phyloP scores from a whole-genome alignment of 2,329 filamentous ascomycete species.

The Pestalotiopsis sp. region DNA sequence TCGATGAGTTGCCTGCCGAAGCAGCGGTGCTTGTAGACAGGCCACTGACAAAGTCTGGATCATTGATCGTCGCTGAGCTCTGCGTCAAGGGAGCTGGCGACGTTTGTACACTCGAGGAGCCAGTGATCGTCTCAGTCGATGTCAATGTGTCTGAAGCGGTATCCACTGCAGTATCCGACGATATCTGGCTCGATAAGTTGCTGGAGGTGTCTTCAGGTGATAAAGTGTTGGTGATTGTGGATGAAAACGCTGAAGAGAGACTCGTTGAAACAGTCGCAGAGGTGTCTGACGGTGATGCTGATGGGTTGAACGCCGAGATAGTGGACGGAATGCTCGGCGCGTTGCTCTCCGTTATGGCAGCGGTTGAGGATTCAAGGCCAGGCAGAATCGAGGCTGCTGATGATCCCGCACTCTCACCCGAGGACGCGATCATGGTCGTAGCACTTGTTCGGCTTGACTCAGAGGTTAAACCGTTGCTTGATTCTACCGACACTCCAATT shows the following conservation, averaged over 20 bases:
- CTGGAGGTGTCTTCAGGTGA: too few species aligned
- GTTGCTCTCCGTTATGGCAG: neutral
- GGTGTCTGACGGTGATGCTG: too few species aligned
- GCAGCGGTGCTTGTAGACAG: neutral
- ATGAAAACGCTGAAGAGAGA: too few species aligned
- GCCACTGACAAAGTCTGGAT: neutral
- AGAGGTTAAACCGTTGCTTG: neutral
- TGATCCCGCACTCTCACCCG: neutral
- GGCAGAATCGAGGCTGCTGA: neutral
- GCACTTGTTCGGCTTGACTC: neutral
- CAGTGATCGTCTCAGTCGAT: neutral
- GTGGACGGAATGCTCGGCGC: neutral
- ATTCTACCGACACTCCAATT: neutral
- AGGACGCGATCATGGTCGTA: neutral
- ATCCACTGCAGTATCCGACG: too few species aligned
- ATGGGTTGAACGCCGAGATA: too few species aligned
- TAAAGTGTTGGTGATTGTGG: too few species aligned
- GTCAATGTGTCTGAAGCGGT: neutral
- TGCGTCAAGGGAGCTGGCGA: neutral
- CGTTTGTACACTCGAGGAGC: neutral
- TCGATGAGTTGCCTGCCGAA: neutral
- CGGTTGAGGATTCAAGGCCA: neutral
- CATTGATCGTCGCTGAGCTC: neutral
- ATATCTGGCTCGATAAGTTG: too few species aligned
- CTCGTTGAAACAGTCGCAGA: too few species aligned